Evolutionary conservation across 495 filamentous ascomycete genomes (phyloP).

Genomic region (Tuber umbilicatum): DNA sequence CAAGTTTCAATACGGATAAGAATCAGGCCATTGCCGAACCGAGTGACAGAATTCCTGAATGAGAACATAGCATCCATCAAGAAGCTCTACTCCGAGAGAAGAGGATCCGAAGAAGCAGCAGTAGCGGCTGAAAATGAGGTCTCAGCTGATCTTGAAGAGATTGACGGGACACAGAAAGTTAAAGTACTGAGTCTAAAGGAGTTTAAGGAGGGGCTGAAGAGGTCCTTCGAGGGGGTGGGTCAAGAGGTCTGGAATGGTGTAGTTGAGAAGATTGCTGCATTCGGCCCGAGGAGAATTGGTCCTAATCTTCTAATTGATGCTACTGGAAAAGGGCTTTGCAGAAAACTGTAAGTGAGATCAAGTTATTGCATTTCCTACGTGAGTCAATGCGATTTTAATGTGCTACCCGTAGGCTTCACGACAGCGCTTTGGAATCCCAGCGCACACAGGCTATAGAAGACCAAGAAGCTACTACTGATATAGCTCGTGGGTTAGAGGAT

Average conservation of each 20-base stretch:
- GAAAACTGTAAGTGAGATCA: constrained; percentile 58
- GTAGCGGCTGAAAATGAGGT: constrained; percentile 42
- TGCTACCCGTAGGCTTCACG: constrained; percentile 13
- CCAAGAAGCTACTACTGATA: constrained; percentile 51
- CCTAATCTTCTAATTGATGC: constrained; percentile 86
- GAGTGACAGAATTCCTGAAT: constrained; percentile 76
- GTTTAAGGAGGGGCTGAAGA: constrained; percentile 63
- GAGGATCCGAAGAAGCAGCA: constrained; percentile 39
- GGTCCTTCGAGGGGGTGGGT: constrained; percentile 60
- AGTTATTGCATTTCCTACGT: not conserved
- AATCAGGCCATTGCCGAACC: constrained; percentile 69
- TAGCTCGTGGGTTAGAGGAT: constrained; percentile 69
- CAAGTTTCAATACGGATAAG: constrained; percentile 71
- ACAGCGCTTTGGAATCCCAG: constrained; percentile 9
- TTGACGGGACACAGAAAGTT: constrained; percentile 47
- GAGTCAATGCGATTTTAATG: not conserved
- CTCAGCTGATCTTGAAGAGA: constrained; percentile 43
- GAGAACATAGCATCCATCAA: constrained; percentile 75
- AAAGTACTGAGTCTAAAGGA: constrained; percentile 61
- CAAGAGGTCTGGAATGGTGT: constrained; percentile 69
- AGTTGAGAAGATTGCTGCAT: constrained; percentile 75
- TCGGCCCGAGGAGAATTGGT: constrained; percentile 77
- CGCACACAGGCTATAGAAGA: constrained; percentile 7
- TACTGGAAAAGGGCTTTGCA: constrained; percentile 64
- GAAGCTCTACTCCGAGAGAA: constrained; percentile 58